A percentile compares a stretch with the other conserved stretches of the same genome.
Evolutionary conservation across 2,329 filamentous ascomycete genomes (phyloP).

Genomic region (Thelonectria discophora): DNA sequence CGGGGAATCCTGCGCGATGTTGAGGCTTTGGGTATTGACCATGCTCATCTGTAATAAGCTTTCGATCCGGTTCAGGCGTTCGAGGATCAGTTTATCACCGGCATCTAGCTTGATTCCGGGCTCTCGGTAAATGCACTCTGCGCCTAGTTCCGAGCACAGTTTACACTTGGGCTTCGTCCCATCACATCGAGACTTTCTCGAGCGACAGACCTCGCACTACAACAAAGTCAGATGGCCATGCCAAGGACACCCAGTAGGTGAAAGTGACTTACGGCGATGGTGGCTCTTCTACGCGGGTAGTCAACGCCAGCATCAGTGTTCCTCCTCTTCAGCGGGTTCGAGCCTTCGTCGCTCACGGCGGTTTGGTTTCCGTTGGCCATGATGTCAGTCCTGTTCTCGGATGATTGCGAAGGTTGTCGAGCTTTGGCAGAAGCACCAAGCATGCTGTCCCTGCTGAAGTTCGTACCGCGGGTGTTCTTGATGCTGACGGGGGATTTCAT

Average conservation of each 20-base stretch:
- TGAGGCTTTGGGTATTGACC: constrained; percentile 59
- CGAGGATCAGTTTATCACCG: constrained; percentile 85
- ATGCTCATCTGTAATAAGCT: constrained; percentile 78
- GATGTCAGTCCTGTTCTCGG: constrained; percentile 56
- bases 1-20: constrained; percentile 69
- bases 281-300: constrained; percentile 71
- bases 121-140: constrained; percentile 85
- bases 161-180: constrained; percentile 85
- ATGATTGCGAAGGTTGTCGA: constrained; percentile 64
- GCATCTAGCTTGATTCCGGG: constrained; percentile 88
- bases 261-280: constrained; percentile 66
- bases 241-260: not conserved
- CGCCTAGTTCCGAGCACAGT: constrained; percentile 82
- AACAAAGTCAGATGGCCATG: constrained; percentile 29
- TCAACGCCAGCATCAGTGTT: constrained; percentile 69
- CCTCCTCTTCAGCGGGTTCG: constrained; percentile 68
- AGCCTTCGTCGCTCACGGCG: constrained; percentile 59
- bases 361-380: constrained; percentile 57
- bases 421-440: constrained; percentile 62
- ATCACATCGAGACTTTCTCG: constrained; percentile 81
- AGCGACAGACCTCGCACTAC: constrained; percentile 83
- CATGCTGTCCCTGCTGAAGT: constrained; percentile 63
- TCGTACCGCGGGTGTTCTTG: constrained; percentile 57
- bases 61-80: constrained; percentile 80
- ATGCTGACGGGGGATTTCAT: constrained; percentile 62